A percentile compares a stretch with the other conserved stretches of the same genome.
These are phyloP conservation scores for Mortierella sp. DNA, from an alignment of 371 early-diverging fungal genomes.

Conservation along the genomic window DNA sequence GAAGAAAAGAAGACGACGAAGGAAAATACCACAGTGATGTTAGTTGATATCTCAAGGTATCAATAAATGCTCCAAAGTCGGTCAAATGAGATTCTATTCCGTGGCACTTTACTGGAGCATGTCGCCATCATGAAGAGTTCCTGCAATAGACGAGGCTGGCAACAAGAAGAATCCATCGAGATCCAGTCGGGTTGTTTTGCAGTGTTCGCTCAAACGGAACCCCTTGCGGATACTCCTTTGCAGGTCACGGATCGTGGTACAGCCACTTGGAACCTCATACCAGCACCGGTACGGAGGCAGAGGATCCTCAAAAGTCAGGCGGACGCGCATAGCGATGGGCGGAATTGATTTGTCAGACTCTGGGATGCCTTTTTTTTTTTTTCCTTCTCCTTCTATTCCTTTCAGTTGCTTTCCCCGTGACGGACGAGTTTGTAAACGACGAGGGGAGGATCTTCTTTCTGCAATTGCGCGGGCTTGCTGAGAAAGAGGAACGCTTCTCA, in stretches of 20 bases:
- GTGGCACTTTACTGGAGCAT: slow-evolving; percentile 38
- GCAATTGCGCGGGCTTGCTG: slow-evolving; percentile 10
- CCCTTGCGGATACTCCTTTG: slow-evolving; percentile 39
- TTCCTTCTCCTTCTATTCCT: too few species aligned
- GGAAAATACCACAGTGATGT: not conserved
- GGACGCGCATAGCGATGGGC: slow-evolving; percentile 32
- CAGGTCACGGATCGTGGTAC: slow-evolving; percentile 37
- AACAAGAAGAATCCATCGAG: slow-evolving; percentile 52
- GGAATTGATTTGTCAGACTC: not conserved
- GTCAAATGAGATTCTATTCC: too few species aligned
- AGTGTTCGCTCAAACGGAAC: slow-evolving; percentile 27
- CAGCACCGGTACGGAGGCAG: slow-evolving; percentile 51
- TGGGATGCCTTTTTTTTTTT: too few species aligned
- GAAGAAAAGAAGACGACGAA: too few species aligned
- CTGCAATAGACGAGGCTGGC: slow-evolving; percentile 27
- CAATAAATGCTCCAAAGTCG: too few species aligned
- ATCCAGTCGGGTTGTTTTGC: slow-evolving; percentile 49
- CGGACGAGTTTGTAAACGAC: too few species aligned
- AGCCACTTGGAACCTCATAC: slow-evolving; percentile 40
- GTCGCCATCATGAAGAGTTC: slow-evolving; percentile 42
- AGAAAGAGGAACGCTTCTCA: not conserved
- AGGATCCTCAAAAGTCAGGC: slow-evolving; percentile 44
- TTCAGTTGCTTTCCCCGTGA: not conserved
- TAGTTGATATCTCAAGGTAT: not conserved
- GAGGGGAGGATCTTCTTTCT: too few species aligned